A percentile compares a stretch with the other conserved stretches of the same genome.
Evolutionary conservation across 2,329 filamentous ascomycete genomes (phyloP).

Genomic region (Cladosporium sp.): DNA sequence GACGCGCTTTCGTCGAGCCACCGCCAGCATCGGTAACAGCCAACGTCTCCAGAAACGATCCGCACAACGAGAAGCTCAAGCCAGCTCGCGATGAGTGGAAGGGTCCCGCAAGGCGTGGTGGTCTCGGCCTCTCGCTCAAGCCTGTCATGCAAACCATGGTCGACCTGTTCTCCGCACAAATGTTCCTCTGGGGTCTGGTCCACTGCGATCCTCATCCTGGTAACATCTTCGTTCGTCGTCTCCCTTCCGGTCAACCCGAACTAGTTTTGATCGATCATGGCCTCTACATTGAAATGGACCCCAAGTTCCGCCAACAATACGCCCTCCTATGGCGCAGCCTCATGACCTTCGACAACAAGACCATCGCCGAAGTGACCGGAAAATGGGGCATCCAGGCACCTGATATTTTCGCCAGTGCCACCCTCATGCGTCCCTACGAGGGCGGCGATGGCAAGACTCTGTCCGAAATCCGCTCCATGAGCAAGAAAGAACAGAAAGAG

Average conservation of each 20-base stretch:
- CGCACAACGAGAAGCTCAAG: constrained; percentile 62
- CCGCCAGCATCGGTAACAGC: constrained; percentile 33
- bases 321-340: constrained; percentile 88
- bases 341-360: constrained; percentile 86
- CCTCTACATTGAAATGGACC: constrained; percentile 86
- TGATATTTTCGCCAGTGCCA: constrained; percentile 88
- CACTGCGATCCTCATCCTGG: constrained; percentile 97
- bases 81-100: constrained; percentile 76
- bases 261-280: constrained; percentile 96
- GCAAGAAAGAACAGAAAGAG: constrained; percentile 52
- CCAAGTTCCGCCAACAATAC: constrained; percentile 80
- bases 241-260: constrained; percentile 77
- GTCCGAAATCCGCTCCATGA: constrained; percentile 47
- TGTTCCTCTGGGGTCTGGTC: constrained; percentile 93
- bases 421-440: constrained; percentile 83
- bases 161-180: constrained; percentile 93
- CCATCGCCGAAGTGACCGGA: constrained; percentile 66
- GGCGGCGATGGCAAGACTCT: constrained; percentile 70
- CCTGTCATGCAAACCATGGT: constrained; percentile 96
- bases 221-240: constrained; percentile 90
- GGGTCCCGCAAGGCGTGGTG: constrained; percentile 67
- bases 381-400: constrained; percentile 85
- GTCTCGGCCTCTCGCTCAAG: constrained; percentile 75
- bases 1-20: constrained; percentile 58
- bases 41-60: constrained; percentile 40